phyloP scores from a whole-genome alignment of 345 rosid species.

The Murraya koenigii region DNA sequence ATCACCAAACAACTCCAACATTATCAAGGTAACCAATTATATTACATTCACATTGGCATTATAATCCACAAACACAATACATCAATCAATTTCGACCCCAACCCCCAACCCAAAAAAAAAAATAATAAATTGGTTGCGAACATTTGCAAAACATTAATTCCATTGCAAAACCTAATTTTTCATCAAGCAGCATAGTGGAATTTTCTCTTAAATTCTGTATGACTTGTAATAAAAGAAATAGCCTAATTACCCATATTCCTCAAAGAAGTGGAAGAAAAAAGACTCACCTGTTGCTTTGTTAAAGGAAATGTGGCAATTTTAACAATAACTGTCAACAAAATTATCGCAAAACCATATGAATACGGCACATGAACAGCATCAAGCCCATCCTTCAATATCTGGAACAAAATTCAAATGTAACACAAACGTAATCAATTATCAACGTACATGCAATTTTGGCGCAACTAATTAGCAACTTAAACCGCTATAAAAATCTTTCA shows the following conservation, averaged over 20 bases:
- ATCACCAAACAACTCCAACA: conserved; percentile 5
- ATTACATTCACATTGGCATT: neutral
- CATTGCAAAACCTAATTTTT: neutral
- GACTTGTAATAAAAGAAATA: neutral
- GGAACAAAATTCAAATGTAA: conserved; percentile 8
- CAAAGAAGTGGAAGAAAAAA: neutral
- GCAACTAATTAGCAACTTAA: neutral
- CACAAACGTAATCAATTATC: neutral
- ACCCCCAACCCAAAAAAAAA: neutral
- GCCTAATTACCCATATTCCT: neutral
- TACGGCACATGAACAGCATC: conserved; percentile 82
- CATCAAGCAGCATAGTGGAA: neutral
- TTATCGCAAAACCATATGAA: conserved; percentile 89
- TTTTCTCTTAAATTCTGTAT: neutral
- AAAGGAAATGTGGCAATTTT: conserved; percentile 77
- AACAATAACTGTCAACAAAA: conserved; percentile 82
- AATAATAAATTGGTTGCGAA: neutral
- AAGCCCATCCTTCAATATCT: conserved; percentile 87
- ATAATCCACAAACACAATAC: neutral
- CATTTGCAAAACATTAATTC: neutral
- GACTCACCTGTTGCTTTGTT: conserved; percentile 82
- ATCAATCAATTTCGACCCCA: neutral
- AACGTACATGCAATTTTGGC: neutral
- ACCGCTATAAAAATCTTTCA: neutral
- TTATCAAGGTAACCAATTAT: neutral